Evolutionary conservation across 192 early-diverging fungal species (phyloP).

Genomic region (Entomortierella chlamydospora): DNA sequence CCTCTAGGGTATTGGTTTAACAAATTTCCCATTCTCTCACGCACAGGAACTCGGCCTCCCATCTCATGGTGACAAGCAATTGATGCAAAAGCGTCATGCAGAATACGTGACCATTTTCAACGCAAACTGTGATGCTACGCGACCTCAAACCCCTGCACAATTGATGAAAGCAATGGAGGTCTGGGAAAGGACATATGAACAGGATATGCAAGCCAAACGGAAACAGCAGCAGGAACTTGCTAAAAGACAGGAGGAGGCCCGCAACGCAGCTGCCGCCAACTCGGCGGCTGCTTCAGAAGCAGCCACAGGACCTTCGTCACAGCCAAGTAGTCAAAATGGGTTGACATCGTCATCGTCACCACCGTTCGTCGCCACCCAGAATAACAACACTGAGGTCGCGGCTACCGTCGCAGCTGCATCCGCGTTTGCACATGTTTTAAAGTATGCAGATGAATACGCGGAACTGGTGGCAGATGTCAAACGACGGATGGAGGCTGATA

Average conservation of each 20-base stretch:
- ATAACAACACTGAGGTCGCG: constrained; percentile 18
- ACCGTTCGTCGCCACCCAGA: constrained; percentile 22
- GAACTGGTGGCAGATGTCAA: constrained; percentile 38
- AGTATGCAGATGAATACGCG: constrained; percentile 35
- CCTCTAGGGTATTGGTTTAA: no score
- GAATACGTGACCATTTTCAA: constrained; percentile 60
- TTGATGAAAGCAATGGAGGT: constrained; percentile 26
- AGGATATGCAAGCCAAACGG: constrained; percentile 17
- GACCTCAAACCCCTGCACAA: constrained; percentile 36
- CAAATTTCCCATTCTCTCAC: no score
- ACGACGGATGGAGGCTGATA: constrained; percentile 19
- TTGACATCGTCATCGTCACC: neutral
- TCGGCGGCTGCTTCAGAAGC: neutral
- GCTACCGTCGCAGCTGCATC: constrained; percentile 20
- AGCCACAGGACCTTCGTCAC: constrained; percentile 15
- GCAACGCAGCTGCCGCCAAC: neutral
- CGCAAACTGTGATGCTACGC: constrained; percentile 58
- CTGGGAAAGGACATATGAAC: constrained; percentile 35
- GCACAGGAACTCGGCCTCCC: constrained; percentile 56
- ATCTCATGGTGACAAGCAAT: constrained; percentile 54
- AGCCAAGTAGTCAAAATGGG: constrained; percentile 5
- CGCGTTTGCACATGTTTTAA: constrained; percentile 29
- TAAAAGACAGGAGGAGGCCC: constrained; percentile 12
- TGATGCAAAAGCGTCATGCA: constrained; percentile 55
- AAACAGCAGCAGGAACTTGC: constrained; percentile 21